A percentile compares a stretch with the other conserved stretches of the same genome.
Evolutionary conservation across 345 rosid species (phyloP).

Genomic region (Eutrema japonicum): DNA sequence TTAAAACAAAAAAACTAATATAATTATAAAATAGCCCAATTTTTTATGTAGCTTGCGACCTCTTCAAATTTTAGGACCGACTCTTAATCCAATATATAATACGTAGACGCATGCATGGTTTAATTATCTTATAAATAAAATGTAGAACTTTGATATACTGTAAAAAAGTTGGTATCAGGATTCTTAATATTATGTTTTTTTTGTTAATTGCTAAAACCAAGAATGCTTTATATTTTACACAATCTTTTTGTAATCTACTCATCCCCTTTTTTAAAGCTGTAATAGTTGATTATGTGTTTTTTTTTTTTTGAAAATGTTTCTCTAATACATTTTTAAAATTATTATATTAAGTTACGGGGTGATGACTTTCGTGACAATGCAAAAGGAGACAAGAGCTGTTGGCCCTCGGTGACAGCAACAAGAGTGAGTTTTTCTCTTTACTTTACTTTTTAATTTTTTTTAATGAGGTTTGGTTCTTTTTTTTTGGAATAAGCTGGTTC

Average conservation of each 20-base stretch:
- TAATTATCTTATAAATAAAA: not conserved
- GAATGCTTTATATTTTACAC: conserved; percentile 13
- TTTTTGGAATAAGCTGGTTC: not conserved
- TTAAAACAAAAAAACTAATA: too few relatives aligned
- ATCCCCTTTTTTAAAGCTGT: conserved; percentile 17
- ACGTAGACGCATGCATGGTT: not conserved
- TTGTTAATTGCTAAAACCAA: not conserved
- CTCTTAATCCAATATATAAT: not conserved
- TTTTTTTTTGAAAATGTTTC: not conserved
- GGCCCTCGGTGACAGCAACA: conserved; percentile 35
- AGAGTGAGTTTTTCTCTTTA: conserved; percentile 10
- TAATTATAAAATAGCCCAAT: too few relatives aligned
- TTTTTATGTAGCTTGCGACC: too few relatives aligned
- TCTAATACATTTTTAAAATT: conserved; percentile 8
- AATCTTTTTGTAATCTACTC: conserved; percentile 12
- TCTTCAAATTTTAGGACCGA: too few relatives aligned
- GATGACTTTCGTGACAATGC: conserved; percentile 38
- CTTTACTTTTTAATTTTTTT: not conserved
- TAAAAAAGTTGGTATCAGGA: not conserved
- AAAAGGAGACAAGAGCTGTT: conserved; percentile 35
- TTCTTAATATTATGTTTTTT: not conserved
- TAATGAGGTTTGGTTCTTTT: not conserved
- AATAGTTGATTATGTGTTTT: conserved; percentile 14
- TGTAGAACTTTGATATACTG: not conserved
- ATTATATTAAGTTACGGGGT: conserved; percentile 5